Percentiles rank a stretch among this genome's conserved stretches.
Conservation (phyloP, 768 basidiomycete genomes). For the Phlegmacium glaucopus region DNA sequence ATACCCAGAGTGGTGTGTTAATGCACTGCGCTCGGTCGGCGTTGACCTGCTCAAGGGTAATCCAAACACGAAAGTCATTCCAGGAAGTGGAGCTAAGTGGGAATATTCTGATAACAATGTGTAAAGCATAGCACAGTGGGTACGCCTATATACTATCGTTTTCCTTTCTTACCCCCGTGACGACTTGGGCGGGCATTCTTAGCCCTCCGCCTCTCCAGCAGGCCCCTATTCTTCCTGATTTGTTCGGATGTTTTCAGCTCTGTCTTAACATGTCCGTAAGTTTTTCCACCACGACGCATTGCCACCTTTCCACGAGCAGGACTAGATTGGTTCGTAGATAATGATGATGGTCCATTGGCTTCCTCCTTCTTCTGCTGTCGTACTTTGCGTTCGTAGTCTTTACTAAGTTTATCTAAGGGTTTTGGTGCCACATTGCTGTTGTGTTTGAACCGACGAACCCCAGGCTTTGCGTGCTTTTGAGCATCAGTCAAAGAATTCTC, state of each 20-base stretch:
- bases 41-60: constrained; percentile 72
- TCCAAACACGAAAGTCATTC: constrained; percentile 43
- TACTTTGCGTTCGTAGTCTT: constrained; percentile 71
- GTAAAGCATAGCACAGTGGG: constrained; percentile 2
- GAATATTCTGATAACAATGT: constrained; percentile 55
- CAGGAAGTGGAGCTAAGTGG: constrained; percentile 74
- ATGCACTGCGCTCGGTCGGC: constrained; percentile 77
- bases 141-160: constrained; percentile 23
- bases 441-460: constrained; percentile 72
- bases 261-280: constrained; percentile 61
- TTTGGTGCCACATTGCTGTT: constrained; percentile 61
- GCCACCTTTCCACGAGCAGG: constrained; percentile 22
- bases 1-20: constrained; percentile 87
- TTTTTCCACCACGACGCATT: constrained; percentile 56
- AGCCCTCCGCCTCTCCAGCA: constrained; percentile 59
- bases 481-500: constrained; percentile 45
- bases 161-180: constrained; percentile 37
- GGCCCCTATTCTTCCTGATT: constrained; percentile 73
- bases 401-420: constrained; percentile 70
- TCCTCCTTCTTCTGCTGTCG: constrained; percentile 59
- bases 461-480: constrained; percentile 33
- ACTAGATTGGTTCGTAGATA: constrained; percentile 3
- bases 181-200: constrained; percentile 77
- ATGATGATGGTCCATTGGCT: constrained; percentile 17
- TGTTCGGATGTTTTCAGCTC: constrained; percentile 88